Evolutionary conservation across 2,329 filamentous ascomycete species (phyloP).

Genomic region (Pseudogymnoascus sp.): DNA sequence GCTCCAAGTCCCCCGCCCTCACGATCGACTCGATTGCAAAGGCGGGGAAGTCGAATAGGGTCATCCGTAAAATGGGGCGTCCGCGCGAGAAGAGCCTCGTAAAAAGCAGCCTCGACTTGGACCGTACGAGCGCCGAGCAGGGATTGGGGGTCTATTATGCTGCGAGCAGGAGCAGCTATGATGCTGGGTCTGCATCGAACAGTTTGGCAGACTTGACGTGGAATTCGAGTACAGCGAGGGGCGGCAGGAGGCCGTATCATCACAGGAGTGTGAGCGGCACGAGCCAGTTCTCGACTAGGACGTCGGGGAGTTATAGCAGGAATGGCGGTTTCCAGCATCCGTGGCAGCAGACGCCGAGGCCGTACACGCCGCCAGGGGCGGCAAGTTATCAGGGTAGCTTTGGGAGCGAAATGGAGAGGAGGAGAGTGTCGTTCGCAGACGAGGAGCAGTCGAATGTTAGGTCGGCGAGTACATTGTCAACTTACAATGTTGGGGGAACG

Average conservation of each 20-base stretch:
- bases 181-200: not conserved
- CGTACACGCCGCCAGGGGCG: conserved; percentile 42
- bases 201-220: not conserved
- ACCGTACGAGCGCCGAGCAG: not conserved
- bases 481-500: not conserved
- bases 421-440: not conserved
- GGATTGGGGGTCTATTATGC: not conserved
- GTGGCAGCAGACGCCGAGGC: conserved; percentile 52
- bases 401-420: not conserved
- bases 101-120: not conserved
- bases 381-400: not conserved
- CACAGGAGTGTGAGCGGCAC: conserved; percentile 1
- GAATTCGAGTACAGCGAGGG: conserved; percentile 3
- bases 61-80: not conserved
- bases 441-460: not conserved
- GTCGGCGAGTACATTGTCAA: not conserved
- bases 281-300: not conserved
- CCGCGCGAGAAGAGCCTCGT: not conserved
- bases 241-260: conserved; percentile 1
- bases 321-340: conserved; percentile 45
- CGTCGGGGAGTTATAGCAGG: conserved; percentile 4
- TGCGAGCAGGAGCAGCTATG: not conserved
- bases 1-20: not conserved
- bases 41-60: not conserved
- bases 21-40: not conserved